A percentile compares a stretch with the other conserved stretches of the same genome.
These are phyloP conservation scores for Boletellus emodensis DNA, from an alignment of 768 basidiomycete genomes.

Conservation along the genomic window DNA sequence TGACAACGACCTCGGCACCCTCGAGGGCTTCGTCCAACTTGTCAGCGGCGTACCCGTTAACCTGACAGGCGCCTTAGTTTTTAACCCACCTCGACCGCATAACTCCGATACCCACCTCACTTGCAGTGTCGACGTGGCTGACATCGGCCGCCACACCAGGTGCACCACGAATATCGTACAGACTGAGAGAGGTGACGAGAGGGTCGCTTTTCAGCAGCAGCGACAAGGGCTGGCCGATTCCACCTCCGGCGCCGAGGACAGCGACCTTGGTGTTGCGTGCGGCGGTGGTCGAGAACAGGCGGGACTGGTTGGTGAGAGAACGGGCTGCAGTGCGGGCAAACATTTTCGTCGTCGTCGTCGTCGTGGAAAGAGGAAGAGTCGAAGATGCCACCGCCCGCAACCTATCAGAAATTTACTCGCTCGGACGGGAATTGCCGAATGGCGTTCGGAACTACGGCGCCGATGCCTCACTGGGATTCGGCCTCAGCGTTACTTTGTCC, in stretches of 20 bases:
- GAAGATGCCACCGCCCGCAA: not conserved
- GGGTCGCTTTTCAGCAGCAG: conserved; percentile 87
- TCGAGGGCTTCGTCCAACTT: conserved; percentile 87
- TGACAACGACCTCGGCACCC: conserved; percentile 88
- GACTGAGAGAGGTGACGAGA: conserved; percentile 75
- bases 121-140: conserved; percentile 87
- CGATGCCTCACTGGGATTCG: too few species aligned
- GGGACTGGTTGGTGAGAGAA: conserved; percentile 49
- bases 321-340: conserved; percentile 62
- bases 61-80: conserved; percentile 41
- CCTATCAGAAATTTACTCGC: conserved; percentile 8
- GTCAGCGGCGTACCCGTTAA: conserved; percentile 77
- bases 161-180: conserved; percentile 37
- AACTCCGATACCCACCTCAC: conserved; percentile 55
- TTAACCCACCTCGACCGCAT: not conserved
- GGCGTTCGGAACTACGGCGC: not conserved
- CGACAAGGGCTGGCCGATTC: conserved; percentile 97
- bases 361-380: conserved; percentile 5
- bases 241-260: conserved; percentile 97
- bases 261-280: conserved; percentile 82
- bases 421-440: conserved; percentile 15
- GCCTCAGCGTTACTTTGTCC: not conserved
- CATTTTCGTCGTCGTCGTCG: conserved; percentile 45
- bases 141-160: conserved; percentile 94
- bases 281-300: conserved; percentile 73